Evolutionary conservation across 495 filamentous ascomycete genomes (phyloP), one percentile per base, ranked within the genome.

Genomic region (Penicillium parvum): DNA sequence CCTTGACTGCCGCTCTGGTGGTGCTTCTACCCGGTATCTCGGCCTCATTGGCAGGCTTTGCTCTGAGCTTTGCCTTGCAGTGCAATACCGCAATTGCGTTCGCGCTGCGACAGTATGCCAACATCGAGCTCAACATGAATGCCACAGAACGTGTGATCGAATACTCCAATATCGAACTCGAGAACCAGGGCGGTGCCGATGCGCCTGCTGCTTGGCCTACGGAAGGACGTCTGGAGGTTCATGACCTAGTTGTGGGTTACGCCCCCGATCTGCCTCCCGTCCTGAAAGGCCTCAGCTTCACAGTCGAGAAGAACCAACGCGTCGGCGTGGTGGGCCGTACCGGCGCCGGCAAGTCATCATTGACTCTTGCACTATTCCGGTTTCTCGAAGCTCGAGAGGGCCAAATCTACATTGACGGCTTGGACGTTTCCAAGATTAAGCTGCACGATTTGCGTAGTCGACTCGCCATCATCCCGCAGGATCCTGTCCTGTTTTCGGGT

Each of bases 261-360:
- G 87, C 86, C 3, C 69, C 81, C 0, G 85, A 90, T 35, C 73
- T 91, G 0, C 84, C 84, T 0, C 76, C 86, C 0, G 81, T 92
- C 0, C 66, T 95, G 0, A 87, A 90, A 52, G 85, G 81, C 0
- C 70, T 95, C 17, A 78, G 67, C 19, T 90, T 95, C 63, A 69
- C 63, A 7, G 69, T 90, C 20, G 73, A 86, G 36, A 72, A 75
- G 23, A 86, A 86, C 51, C 79, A 95, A 58, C 74, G 87, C 3
- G 68, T 95, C 26, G 89, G 88, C 11, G 82, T 95, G 1, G 85
- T 92, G 7, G 89, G 89, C 8, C 81, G 89, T 14, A 95, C 89
- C 7, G 89, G 89, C 9, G 87, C 88, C 0, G 89, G 89, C 12
- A 95, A 95, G 55, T 90, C 85, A 0, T 90, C 86, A 1, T 65